phyloP scores from a whole-genome alignment of 208 protist species.

The Balamuthia mandrillaris region DNA sequence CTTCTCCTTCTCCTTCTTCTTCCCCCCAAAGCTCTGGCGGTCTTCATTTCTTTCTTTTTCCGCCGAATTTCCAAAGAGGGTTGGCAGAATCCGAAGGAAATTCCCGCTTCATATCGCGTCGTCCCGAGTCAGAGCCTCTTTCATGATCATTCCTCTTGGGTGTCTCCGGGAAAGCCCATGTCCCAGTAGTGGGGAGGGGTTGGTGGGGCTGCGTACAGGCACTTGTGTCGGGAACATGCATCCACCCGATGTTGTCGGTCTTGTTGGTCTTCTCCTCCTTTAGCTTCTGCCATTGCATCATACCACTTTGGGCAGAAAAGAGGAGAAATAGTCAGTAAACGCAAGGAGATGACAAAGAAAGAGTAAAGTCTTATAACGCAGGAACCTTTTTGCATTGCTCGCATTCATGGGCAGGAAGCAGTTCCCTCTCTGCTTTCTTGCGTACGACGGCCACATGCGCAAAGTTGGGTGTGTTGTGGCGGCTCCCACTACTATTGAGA shows the following conservation, averaged over 20 bases:
- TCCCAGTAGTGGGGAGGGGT: constrained; percentile 32
- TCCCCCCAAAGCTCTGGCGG: neutral
- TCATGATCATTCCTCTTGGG: too few relatives aligned
- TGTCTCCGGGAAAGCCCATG: constrained; percentile 4
- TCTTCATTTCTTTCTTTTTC: neutral
- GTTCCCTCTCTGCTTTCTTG: too few relatives aligned
- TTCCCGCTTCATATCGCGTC: too few relatives aligned
- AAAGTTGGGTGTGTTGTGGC: neutral
- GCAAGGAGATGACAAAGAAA: neutral
- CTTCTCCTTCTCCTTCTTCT: neutral
- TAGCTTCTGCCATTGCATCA: neutral
- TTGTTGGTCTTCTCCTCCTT: neutral
- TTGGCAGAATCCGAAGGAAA: too few relatives aligned
- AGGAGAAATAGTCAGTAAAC: neutral
- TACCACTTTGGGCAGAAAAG: neutral
- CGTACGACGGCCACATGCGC: neutral
- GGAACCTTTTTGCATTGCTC: constrained; percentile 9
- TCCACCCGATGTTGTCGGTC: neutral
- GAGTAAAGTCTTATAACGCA: neutral
- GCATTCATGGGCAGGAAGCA: neutral
- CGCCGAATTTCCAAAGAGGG: too few relatives aligned
- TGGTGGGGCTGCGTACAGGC: neutral
- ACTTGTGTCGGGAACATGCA: neutral
- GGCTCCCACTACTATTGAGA: neutral
- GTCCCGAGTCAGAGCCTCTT: too few relatives aligned